A percentile compares a stretch with the other conserved stretches of the same genome.
Evolutionary conservation across 768 basidiomycete genomes (phyloP).

Genomic region (Amanita subjunquillea): DNA sequence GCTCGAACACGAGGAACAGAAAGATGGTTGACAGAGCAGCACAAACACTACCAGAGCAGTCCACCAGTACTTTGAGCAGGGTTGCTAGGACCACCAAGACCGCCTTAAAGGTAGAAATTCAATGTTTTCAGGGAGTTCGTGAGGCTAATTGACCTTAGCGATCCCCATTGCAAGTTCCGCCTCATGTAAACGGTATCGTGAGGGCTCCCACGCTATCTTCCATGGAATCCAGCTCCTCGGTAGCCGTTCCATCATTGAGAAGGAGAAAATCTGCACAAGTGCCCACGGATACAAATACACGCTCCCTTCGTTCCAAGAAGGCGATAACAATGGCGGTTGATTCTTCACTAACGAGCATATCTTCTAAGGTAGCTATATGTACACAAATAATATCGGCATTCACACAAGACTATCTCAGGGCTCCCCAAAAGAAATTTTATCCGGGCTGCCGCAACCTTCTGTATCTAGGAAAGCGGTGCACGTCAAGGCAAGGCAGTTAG

Average conservation of each 20-base stretch:
- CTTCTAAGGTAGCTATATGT: slow-evolving; percentile 23
- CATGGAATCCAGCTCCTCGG: not conserved
- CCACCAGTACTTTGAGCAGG: not conserved
- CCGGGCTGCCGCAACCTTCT: not conserved
- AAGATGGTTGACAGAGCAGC: slow-evolving; percentile 16
- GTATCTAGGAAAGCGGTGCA: slow-evolving; percentile 9
- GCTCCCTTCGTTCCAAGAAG: slow-evolving; percentile 36
- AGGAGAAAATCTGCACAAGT: not conserved
- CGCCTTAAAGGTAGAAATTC: not conserved
- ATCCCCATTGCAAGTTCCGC: slow-evolving; percentile 2
- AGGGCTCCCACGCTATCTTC: slow-evolving; percentile 3
- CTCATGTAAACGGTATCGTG: slow-evolving; percentile 1
- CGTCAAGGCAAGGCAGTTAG: not conserved
- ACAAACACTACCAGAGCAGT: slow-evolving; percentile 20
- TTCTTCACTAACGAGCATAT: slow-evolving; percentile 25
- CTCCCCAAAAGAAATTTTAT: not conserved
- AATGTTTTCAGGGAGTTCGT: too few species aligned
- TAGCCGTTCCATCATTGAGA: not conserved
- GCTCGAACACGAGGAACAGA: slow-evolving; percentile 8
- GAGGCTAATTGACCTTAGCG: not conserved
- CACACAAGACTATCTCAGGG: not conserved
- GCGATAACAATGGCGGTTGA: slow-evolving; percentile 15
- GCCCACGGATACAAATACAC: slow-evolving; percentile 22
- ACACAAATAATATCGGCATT: not conserved
- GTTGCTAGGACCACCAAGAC: not conserved